Percentiles rank a stretch among this genome's conserved stretches.
Conservation (phyloP, 2,329 filamentous ascomycete genomes). For the Talaromyces sp. region DNA sequence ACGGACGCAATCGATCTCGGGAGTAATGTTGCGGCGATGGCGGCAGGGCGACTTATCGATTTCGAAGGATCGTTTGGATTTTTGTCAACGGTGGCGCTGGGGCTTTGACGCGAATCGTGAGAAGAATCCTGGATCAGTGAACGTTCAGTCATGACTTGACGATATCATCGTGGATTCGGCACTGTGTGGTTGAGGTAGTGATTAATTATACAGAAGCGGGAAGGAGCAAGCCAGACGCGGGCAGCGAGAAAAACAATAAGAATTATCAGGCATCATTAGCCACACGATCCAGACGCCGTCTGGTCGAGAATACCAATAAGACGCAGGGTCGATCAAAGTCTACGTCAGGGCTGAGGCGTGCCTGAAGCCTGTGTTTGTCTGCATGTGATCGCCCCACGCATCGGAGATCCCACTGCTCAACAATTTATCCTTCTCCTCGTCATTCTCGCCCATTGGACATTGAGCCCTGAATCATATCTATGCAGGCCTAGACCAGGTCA, state of each 20-base stretch:
- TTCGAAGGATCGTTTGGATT: not conserved
- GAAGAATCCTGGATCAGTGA: not conserved
- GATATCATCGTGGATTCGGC: not conserved
- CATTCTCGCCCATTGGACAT: not conserved
- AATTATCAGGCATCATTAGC: not conserved
- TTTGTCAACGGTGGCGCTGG: not conserved
- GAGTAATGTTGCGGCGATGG: constrained; percentile 34
- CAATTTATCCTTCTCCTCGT: not conserved
- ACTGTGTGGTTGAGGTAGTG: not conserved
- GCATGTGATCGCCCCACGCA: constrained; percentile 14
- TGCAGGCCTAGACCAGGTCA: not conserved
- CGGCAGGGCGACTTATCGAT: constrained; percentile 15
- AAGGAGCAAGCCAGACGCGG: not conserved
- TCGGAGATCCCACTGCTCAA: not conserved
- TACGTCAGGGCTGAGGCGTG: not conserved
- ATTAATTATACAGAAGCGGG: not conserved
- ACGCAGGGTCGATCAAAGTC: not conserved
- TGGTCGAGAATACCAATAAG: not conserved
- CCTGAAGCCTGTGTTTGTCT: not conserved
- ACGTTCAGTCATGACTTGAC: constrained; percentile 1
- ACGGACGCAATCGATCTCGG: constrained; percentile 40
- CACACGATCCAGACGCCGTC: not conserved
- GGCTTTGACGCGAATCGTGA: not conserved
- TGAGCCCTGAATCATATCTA: not conserved
- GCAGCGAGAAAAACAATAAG: not conserved